Base-by-base conservation (phyloP, 2,329 filamentous ascomycete genomes). In the Chalaropsis ovoidea region DNA sequence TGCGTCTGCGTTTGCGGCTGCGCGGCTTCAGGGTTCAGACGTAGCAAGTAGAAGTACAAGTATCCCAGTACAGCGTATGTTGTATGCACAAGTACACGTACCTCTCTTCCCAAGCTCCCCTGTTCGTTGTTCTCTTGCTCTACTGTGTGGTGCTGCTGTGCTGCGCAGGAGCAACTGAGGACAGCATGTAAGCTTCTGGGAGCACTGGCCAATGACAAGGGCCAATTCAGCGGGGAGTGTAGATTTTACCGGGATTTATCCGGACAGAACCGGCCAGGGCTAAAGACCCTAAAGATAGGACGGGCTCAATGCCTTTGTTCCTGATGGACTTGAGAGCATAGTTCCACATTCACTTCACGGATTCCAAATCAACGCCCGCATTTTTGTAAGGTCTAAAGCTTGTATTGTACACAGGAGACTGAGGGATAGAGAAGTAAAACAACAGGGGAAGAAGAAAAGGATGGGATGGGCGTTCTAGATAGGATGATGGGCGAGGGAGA, bases 351-450 rank as follows among this genome's bases (percentile, higher is more conserved):
- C n/a, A n/a, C n/a, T n/a, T n/a, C 22, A n/a, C 15, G 2, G 42
- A 39, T 24, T 62, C 49, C 61, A 56, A 64, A 62, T 41, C 63
- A 19, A 43, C 27, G 11, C 63, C 22, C 19, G 45, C 35, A 54
- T 65, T 65, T 65, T 67, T 65, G 19, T n/a, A 65, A 67, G 35
- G 49, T 67, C 66, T 67, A 67, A 67, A 60, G 64, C 58, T 67
- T 67, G 60, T 67, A 65, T 67, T 67, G 60, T 67, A 67, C 66
- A 67, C 66, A 64, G 66, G 62, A 45, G 19, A 49, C 58, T 63
- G 52, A 64, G 56, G 47, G 54, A 52, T 61, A 17, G 47, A 54
- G 45, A 61, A 60, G 58, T 64, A 63, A 65, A 62, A 65, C 63
- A 65, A 66, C 54, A 67, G 61, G 19, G 39, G 42, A 31, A 61